phyloP scores from a whole-genome alignment of 139 green algal species.

The Asterochloris sp. region DNA sequence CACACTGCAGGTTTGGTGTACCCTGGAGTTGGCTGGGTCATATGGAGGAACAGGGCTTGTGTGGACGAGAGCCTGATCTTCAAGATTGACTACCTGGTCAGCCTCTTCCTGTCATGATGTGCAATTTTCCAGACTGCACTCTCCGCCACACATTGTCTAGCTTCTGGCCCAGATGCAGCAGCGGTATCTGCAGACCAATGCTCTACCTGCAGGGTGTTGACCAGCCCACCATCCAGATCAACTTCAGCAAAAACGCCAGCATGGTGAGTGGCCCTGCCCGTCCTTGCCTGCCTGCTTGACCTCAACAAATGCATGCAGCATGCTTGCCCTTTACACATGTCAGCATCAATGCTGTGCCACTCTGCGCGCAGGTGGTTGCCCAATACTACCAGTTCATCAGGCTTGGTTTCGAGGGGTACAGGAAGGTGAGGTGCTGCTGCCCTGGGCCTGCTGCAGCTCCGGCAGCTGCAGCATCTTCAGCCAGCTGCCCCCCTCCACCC shows the following conservation, averaged over 20 bases:
- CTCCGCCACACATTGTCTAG: too few relatives aligned
- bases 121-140: too few relatives aligned
- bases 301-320: not conserved
- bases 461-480: too few relatives aligned
- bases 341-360: not conserved
- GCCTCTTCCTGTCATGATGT: not conserved
- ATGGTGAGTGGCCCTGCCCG: slow-evolving; percentile 53
- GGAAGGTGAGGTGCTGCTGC: not conserved
- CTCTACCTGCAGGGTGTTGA: slow-evolving; percentile 12
- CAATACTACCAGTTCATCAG: slow-evolving; percentile 13
- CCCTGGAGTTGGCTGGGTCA: slow-evolving; percentile 22
- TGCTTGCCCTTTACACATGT: too few relatives aligned
- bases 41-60: slow-evolving; percentile 13
- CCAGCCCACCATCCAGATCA: slow-evolving; percentile 62
- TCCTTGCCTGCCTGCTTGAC: not conserved
- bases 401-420: slow-evolving; percentile 16
- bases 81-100: slow-evolving; percentile 49
- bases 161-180: too few relatives aligned
- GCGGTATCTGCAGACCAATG: too few relatives aligned
- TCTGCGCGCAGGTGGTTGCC: not conserved
- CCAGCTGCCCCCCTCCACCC: too few relatives aligned
- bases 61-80: slow-evolving; percentile 46
- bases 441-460: too few relatives aligned
- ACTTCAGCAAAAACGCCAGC: slow-evolving; percentile 64
- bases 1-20: slow-evolving; percentile 20